phyloP scores from a whole-genome alignment of 2,329 filamentous ascomycete genomes.

The Harringtonia lauricola region DNA sequence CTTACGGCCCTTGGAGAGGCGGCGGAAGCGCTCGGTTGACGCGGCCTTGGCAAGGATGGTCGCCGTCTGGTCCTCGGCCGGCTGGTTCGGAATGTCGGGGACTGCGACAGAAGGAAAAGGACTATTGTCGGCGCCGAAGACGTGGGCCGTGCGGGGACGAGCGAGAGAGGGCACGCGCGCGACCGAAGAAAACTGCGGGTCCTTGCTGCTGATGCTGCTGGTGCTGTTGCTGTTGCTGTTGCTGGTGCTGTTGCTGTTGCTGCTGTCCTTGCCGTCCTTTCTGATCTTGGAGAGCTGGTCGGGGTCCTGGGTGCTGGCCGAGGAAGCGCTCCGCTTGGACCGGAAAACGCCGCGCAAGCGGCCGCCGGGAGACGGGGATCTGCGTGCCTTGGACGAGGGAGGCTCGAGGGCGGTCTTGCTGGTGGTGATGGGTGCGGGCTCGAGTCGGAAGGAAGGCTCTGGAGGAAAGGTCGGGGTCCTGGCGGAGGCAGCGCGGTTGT shows the following conservation, averaged over 20 bases:
- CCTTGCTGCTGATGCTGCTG: slow-evolving; percentile 29
- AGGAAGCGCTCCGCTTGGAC: too few relatives aligned
- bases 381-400: slow-evolving; percentile 33
- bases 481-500: slow-evolving; percentile 14
- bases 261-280: too few relatives aligned
- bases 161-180: too few relatives aligned
- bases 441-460: slow-evolving; percentile 13
- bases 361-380: slow-evolving; percentile 58
- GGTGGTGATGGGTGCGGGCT: slow-evolving; percentile 17
- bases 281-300: too few relatives aligned
- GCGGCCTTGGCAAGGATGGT: slow-evolving; percentile 7
- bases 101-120: too few relatives aligned
- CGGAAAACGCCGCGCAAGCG: slow-evolving; percentile 64
- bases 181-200: too few relatives aligned
- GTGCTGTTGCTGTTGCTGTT: slow-evolving; percentile 20
- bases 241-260: too few relatives aligned
- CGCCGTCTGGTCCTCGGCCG: neutral
- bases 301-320: too few relatives aligned
- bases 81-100: too few relatives aligned
- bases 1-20: slow-evolving; percentile 17
- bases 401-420: slow-evolving; percentile 28
- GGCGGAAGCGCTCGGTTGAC: slow-evolving; percentile 15
- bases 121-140: too few relatives aligned
- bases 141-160: too few relatives aligned
- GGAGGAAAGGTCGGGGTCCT: slow-evolving; percentile 27